These are phyloP conservation scores for Athelia sp. DNA, from an alignment of 1,284 basidiomycete genomes.

Conservation along the genomic window DNA sequence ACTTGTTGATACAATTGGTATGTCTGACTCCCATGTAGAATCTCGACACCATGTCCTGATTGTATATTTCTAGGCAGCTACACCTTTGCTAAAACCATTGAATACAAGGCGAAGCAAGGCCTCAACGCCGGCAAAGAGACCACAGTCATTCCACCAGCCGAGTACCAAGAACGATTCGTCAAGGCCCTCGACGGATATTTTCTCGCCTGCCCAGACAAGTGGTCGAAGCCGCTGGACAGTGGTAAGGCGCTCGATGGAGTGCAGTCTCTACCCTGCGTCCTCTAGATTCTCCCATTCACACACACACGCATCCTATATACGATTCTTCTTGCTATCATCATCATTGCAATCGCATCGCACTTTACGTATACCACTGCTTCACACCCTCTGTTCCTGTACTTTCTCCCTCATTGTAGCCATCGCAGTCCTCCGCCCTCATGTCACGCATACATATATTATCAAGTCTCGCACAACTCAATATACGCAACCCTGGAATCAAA, in stretches of 20 bases:
- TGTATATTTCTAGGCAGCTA: conserved; percentile 47
- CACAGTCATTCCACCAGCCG: conserved; percentile 65
- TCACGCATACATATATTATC: too few species aligned
- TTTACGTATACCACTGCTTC: too few species aligned
- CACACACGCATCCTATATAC: too few species aligned
- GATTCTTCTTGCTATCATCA: too few species aligned
- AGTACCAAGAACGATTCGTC: conserved; percentile 69
- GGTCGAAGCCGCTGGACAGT: conserved; percentile 29
- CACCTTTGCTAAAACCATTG: conserved; percentile 72
- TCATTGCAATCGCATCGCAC: too few species aligned
- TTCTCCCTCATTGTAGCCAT: too few species aligned
- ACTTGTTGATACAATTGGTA: conserved; percentile 77
- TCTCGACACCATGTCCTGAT: neutral
- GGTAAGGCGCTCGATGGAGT: conserved; percentile 20
- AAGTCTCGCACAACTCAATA: too few species aligned
- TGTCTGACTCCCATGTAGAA: conserved; percentile 2
- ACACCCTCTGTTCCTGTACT: too few species aligned
- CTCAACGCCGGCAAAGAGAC: conserved; percentile 61
- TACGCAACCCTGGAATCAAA: too few species aligned
- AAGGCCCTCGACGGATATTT: conserved; percentile 66
- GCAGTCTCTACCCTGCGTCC: conserved; percentile 23
- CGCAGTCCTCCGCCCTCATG: too few species aligned
- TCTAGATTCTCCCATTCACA: conserved; percentile 13
- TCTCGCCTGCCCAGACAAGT: conserved; percentile 54
- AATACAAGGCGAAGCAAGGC: conserved; percentile 73